These are phyloP conservation scores for Soucietia sequanensis DNA, from an alignment of 805 yeast species.

Conservation along the genomic window DNA sequence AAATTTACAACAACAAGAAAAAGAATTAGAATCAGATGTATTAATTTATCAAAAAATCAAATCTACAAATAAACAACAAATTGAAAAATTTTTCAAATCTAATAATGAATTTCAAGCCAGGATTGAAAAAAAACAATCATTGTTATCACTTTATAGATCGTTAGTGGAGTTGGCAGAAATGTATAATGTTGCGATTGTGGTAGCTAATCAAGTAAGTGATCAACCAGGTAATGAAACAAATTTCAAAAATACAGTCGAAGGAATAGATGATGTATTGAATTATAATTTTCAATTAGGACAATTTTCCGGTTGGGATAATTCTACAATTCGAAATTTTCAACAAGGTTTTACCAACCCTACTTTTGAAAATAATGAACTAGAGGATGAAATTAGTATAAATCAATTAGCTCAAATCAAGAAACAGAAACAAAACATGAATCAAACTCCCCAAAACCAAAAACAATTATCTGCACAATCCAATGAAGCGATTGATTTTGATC, in stretches of 20 bases:
- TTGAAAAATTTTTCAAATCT: conserved; percentile 19
- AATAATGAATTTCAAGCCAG: conserved; percentile 25
- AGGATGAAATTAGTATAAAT: conserved; percentile 1
- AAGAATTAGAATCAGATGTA: conserved; percentile 6
- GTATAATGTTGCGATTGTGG: conserved; percentile 57
- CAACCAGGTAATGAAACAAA: conserved; percentile 28
- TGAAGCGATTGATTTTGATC: conserved; percentile 8
- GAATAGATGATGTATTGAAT: conserved; percentile 31
- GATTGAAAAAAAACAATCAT: conserved; percentile 40
- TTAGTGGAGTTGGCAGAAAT: conserved; percentile 49
- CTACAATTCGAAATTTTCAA: conserved; percentile 22
- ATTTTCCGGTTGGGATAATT: conserved; percentile 71
- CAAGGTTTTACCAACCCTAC: background rate
- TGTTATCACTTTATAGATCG: conserved; percentile 43
- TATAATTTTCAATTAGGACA: conserved; percentile 70
- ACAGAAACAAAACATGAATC: too few species aligned
- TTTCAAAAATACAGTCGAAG: background rate
- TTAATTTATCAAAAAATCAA: conserved; percentile 13
- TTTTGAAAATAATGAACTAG: background rate
- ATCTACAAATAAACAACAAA: conserved; percentile 14
- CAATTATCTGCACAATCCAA: background rate
- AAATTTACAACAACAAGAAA: conserved; percentile 17
- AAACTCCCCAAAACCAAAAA: conserved; percentile 6
- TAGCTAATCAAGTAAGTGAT: conserved; percentile 81
- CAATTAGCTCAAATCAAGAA: too few species aligned